Conservation (phyloP, 306 rosid species). For the Cucumis cinereus region DNA sequence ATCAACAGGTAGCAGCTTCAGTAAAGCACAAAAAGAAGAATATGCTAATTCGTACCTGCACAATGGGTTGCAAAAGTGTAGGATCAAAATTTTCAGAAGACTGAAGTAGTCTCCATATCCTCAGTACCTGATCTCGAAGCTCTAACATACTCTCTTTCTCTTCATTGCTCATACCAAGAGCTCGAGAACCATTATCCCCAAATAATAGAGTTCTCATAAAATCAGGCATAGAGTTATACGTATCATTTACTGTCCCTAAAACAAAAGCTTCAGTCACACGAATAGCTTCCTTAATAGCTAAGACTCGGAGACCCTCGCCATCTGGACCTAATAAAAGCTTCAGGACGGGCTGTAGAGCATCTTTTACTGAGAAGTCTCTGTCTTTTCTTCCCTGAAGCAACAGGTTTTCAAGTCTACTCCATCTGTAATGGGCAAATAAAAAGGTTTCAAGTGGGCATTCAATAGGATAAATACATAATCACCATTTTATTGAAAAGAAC, state of each 20-base stretch:
- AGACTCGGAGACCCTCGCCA: constrained; percentile 55
- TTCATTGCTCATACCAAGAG: constrained; percentile 38
- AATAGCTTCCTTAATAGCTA: constrained; percentile 75
- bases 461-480: constrained; percentile 13
- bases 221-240: constrained; percentile 50
- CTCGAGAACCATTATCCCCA: constrained; percentile 50
- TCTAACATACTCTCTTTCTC: constrained; percentile 57
- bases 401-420: constrained; percentile 87
- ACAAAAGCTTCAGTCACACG: constrained; percentile 78
- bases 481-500: constrained; percentile 1
- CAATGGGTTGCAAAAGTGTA: constrained; percentile 49
- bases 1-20: background rate
- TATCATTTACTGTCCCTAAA: constrained; percentile 39
- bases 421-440: constrained; percentile 37
- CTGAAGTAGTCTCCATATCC: constrained; percentile 63
- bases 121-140: constrained; percentile 66
- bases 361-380: constrained; percentile 77
- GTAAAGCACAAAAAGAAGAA: constrained; percentile 1
- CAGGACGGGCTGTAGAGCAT: constrained; percentile 80
- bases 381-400: constrained; percentile 76
- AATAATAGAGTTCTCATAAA: constrained; percentile 42
- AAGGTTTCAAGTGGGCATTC: constrained; percentile 19
- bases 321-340: constrained; percentile 76
- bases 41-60: constrained; percentile 42
- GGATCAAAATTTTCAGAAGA: constrained; percentile 77